phyloP scores from a whole-genome alignment of 352 stramenopile species.

The Phytopythium ostracodes region DNA sequence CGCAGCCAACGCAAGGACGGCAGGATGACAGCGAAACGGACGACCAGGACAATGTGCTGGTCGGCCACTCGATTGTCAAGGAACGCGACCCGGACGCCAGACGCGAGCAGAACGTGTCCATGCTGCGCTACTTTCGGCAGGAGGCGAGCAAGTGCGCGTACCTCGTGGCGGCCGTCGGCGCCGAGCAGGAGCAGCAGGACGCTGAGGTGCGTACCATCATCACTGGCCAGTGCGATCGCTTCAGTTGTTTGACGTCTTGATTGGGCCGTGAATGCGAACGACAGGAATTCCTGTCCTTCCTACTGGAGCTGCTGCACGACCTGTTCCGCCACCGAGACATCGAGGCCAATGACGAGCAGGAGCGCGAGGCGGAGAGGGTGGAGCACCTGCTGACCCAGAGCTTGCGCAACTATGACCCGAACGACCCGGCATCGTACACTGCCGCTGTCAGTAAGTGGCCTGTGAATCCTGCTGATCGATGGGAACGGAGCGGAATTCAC shows the following conservation, averaged over 20 bases:
- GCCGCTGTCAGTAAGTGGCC: conserved; percentile 46
- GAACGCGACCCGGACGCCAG: neutral
- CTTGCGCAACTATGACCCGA: conserved; percentile 26
- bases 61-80: neutral
- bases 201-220: conserved; percentile 30
- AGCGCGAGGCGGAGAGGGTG: conserved; percentile 14
- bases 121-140: conserved; percentile 21
- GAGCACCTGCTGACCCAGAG: conserved; percentile 23
- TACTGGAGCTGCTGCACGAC: conserved; percentile 68
- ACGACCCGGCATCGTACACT: conserved; percentile 54
- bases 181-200: conserved; percentile 74
- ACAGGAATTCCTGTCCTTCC: conserved; percentile 64
- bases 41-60: neutral
- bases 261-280: neutral
- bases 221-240: neutral
- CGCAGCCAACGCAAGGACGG: too few species aligned
- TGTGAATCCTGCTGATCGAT: neutral
- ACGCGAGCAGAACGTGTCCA: conserved; percentile 6
- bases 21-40: neutral
- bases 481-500: neutral
- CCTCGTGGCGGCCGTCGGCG: conserved; percentile 28
- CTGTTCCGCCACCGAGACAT: conserved; percentile 23
- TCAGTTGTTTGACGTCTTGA: neutral
- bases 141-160: conserved; percentile 44
- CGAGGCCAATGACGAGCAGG: conserved; percentile 15